Base-by-base conservation (phyloP, 805 yeast genomes). In the Candida jianshihensis region DNA sequence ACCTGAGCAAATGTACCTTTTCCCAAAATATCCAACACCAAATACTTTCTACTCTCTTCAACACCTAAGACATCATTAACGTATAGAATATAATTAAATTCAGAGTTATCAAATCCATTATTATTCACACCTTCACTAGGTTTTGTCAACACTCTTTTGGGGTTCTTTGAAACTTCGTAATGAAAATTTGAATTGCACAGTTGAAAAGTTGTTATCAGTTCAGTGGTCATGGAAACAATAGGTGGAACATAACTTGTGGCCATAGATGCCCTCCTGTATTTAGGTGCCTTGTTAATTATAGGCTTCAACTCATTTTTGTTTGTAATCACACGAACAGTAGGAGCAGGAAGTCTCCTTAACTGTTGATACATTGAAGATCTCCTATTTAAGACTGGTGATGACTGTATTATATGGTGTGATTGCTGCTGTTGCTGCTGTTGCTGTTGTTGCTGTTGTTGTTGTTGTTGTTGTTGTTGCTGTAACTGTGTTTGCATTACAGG, bases 1-100 rank as follows among this genome's bases (percentile, higher is more conserved):
- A 92, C 99, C 62, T 92, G 97, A 9, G 98, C 98, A 68, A 92
- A 92, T 1, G 98, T 89, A 3, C 99, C 99, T 43, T 89, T 90
- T 1, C 99, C 99, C 29, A 92, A 61, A 13, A 92, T 70, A 58
- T 90, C 97, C 39, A 92, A 64, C 5, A 92, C 96, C 51, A 92
- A 69, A 56, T 89, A 90, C 54, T 85, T 83, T 37, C 89, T 69
- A 40, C 86, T 89, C 46, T 85, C 92, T 48, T 82, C 86, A 4
- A 76, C 70, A 5, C 98, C 97, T 28, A 92, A 63, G 18, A 92
- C 78, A 56, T 94, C 98, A 57, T 94, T 92, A 17, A 92, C 98
- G 47, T 88, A 90, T 15, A 94, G 63, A 38, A 92, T 90, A 54
- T 89, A 90, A 61, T 92, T 96, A 55, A 83, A 76, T 38, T 87